Evolutionary conservation across 768 basidiomycete genomes (phyloP).

Genomic region (Boletellus sp.): DNA sequence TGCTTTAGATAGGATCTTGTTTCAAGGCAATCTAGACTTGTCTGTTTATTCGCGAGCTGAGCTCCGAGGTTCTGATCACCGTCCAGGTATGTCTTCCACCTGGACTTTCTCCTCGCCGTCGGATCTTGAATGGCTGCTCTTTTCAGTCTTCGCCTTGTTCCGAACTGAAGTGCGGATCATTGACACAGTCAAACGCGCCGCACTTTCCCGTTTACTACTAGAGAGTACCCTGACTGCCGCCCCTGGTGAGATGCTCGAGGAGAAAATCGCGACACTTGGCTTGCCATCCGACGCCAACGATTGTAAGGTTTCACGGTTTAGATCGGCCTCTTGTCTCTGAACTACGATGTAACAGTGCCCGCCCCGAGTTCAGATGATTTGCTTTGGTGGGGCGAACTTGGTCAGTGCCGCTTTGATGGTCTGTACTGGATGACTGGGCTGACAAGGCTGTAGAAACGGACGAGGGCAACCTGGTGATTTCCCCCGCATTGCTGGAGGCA

Average conservation of each 20-base stretch:
- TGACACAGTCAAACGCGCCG: conserved; percentile 69
- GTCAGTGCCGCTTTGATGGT: conserved; percentile 34
- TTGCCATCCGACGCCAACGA: conserved; percentile 40
- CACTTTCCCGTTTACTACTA: conserved; percentile 64
- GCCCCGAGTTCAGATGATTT: conserved; percentile 75
- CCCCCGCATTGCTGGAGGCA: conserved; percentile 43
- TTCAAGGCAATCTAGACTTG: conserved; percentile 74
- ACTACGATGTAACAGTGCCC: conserved; percentile 52
- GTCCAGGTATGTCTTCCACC: conserved; percentile 57
- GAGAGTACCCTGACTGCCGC: conserved; percentile 59
- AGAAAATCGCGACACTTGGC: conserved; percentile 60
- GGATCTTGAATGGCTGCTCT: neutral
- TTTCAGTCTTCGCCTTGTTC: conserved; percentile 80
- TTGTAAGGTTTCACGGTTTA: conserved; percentile 24
- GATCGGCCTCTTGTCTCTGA: conserved; percentile 2
- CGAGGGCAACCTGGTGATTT: conserved; percentile 17
- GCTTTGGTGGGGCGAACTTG: conserved; percentile 77
- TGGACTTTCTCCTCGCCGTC: neutral
- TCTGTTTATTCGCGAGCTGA: conserved; percentile 81
- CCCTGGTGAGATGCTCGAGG: conserved; percentile 66
- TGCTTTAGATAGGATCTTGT: conserved; percentile 84
- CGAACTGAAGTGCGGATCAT: conserved; percentile 72
- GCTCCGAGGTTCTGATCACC: conserved; percentile 89
- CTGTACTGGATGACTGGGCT: neutral
- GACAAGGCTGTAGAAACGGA: conserved; percentile 13